Base-by-base conservation (phyloP, 495 filamentous ascomycete species). In the Filosporella fistucella region DNA sequence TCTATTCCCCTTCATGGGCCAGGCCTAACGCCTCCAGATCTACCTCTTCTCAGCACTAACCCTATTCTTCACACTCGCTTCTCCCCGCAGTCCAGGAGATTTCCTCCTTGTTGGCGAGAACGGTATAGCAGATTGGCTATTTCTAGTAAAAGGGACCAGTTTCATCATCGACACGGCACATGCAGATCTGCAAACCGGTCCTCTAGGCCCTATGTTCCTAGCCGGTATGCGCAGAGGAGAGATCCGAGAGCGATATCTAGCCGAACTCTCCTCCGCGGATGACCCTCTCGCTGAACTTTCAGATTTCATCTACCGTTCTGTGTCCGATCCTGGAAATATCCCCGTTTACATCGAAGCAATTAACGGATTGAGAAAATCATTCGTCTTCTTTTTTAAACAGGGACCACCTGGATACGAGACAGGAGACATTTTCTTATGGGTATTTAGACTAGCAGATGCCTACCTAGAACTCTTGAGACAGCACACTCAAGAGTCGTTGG, bases 61-160 rank as follows among this genome's bases (percentile, higher is more conserved):
- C 4, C 71, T 65, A 4, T 65, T 73, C 12, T 67, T 74, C 38
- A 61, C 68, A 23, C 68, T 80, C 39, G 72, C 67, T 7, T 62
- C 69, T n/a, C 72, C 75, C 2, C 62, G 63, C 12, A 55, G 70
- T 8, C 61, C 64, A 1, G 61, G 65, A 11, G 55, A 67, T 29
- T 63, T 72, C 4, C 59, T 75, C 6, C 38, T 71, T 6, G 55
- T 68, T 22, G 64, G 67, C n/a, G 49, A 62, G 12, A 60, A 60
- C n/a, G 57, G 57, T 1, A 58, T 70, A 20, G 58, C 68, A 0
- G 63, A 70, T n/a, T 74, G 71, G 69, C 52, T 66, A 11, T 48
- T 56, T 33, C 53, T 62, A 4, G 62, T 68, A 39, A 61, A 66
- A 14, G 68, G 69, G 4, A 64, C 62, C n/a, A 54, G 52, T 12